Evolutionary conservation across 1,284 basidiomycete species (phyloP), one percentile per base, ranked within the genome.

Genomic region (Cryptococcus jaspeensis): DNA sequence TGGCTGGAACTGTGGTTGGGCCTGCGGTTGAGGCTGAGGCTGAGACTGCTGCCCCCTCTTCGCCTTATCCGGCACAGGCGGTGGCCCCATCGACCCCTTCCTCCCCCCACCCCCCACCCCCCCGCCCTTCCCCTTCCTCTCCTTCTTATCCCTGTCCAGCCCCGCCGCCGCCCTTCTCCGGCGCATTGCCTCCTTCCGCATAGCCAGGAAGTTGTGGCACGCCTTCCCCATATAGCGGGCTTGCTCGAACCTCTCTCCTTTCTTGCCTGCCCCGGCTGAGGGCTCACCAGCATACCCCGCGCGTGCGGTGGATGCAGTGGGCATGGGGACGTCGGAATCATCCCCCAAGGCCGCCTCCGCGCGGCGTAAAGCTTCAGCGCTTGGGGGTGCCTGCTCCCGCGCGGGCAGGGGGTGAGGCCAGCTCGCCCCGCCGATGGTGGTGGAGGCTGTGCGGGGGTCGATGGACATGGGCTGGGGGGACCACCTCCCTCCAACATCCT

Each of bases 381-480:
- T 46, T 8, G 41, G n/a, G 12, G 43, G 53, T 8, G 37, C 35
- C 22, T 41, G 52, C 52, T 46, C 45, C 11, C 52, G 39, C 18
- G 28, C 46, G 20, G 52, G 54, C 38, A 57, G 48, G 22, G 52
- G 51, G 28, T 50, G 52, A 16, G 56, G 48, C 44, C 52, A 56
- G 32, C 55, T 55, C 5, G 32, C 25, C 18, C 8, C 44, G 42
- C 25, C 6, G 20, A 32, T 23, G 13, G 36, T 7, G 32, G 55
- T 53, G 16, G 53, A 32, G n/a, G 52, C 55, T 4, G 62, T 57
- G 13, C 54, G 54, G n/a, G 62, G 57, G 40, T 64, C 62, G 48
- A 64, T 53, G 5, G 59, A 64, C 50, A 64, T 64, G 9, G 62
- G 62, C 40, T 59, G 48, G 9, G 59, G 62, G 45, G 39, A 64